Evolutionary conservation across 768 basidiomycete species (phyloP).

Genomic region (Panellus pusillus): DNA sequence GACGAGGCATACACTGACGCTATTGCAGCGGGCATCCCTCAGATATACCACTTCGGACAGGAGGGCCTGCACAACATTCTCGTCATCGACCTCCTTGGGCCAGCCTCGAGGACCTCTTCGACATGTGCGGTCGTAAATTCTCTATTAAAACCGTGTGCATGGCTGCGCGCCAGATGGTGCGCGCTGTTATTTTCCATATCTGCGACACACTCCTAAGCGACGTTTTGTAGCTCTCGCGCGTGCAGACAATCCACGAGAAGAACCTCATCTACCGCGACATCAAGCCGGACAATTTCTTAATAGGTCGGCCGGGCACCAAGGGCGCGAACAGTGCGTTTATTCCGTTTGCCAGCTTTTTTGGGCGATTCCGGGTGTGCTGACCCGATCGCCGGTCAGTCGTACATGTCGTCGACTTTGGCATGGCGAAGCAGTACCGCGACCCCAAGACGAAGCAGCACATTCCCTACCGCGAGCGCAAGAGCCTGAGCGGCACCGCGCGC

Average conservation of each 20-base stretch:
- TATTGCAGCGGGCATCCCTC: constrained; percentile 85
- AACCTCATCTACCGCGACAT: constrained; percentile 99
- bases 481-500: constrained; percentile 92
- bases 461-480: constrained; percentile 97
- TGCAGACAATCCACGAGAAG: constrained; percentile 99
- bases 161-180: constrained; percentile 96
- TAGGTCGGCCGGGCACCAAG: constrained; percentile 93
- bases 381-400: constrained; percentile 49
- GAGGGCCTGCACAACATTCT: constrained; percentile 98
- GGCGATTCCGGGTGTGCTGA: no score
- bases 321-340: constrained; percentile 76
- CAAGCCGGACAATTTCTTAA: constrained; percentile 99
- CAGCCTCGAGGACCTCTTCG: constrained; percentile 95
- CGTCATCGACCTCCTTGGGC: constrained; percentile 96
- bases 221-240: constrained; percentile 74
- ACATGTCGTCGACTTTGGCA: constrained; percentile 97
- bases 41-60: constrained; percentile 99
- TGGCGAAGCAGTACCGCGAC: constrained; percentile 99
- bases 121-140: constrained; percentile 99
- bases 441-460: constrained; percentile 99
- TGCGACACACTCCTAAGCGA: not conserved
- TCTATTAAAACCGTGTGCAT: constrained; percentile 98
- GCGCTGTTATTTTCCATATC: constrained; percentile 23
- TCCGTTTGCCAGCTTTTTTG: not conserved
- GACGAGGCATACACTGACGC: not conserved